Base-by-base conservation (phyloP, 129 eudicot genomes). In the Pseudognaphalium luteoalbum region DNA sequence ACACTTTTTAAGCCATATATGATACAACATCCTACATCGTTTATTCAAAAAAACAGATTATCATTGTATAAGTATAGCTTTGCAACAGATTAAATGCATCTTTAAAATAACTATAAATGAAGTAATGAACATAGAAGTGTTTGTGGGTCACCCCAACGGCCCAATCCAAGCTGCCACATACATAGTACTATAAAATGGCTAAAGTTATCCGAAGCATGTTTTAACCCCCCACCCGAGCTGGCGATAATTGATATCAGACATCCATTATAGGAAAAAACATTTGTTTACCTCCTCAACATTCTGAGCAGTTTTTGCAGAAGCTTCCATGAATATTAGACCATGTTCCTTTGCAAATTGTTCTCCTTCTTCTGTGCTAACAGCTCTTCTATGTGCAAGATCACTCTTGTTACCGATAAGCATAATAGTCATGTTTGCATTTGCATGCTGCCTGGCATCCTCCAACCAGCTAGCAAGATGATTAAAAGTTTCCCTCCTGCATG, bases 401-500 rank as follows among this genome's bases (percentile, higher is more conserved):
- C 88, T 62, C 71, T 90, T 92, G 79, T 92, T 92, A 62, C 98
- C 98, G 32, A 92, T 83, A 66, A 92, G 92, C 98, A 92, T 90
- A 56, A 92, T 89, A 0, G 98, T 90, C 98, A 92, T 92, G 84
- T 92, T 90, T 7, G 94, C 90, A 83, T 88, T 92, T 62, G 98
- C 98, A 70, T 88, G 93, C 73, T 90, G 92, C 80, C 94, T 86
- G 19, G 98, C 94, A 78, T 92, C 98, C 83, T 90, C 98, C 86
- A 92, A 85, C 98, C 98, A 92, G 76, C 94, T 92, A 12, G 92
- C 92, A 79, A 92, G 96, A 74, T 92, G 98, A 81, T 92, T 90
- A 67, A 92, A 92, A 16, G 98, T 90, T 79, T 92, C 98, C 85
- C 98, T 86, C 90, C 98, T 92, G 81, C 60, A 81, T 12, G 3